phyloP scores from a whole-genome alignment of 2,329 filamentous ascomycete genomes.

The Talaromyces sp. region DNA sequence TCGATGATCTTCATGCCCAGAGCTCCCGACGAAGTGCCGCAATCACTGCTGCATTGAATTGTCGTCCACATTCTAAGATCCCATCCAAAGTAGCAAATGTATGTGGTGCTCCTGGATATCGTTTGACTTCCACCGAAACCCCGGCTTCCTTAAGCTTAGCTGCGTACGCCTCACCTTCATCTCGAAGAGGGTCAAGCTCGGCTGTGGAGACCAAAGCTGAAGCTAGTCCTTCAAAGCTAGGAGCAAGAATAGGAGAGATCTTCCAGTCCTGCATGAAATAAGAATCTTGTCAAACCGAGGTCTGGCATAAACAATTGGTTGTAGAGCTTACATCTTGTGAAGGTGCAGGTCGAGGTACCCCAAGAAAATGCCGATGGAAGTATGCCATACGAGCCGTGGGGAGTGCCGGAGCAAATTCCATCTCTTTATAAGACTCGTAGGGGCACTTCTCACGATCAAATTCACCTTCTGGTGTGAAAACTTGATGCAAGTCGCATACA shows the following conservation, averaged over 20 bases:
- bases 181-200: constrained; percentile 46
- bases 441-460: constrained; percentile 40
- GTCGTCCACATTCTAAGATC: constrained; percentile 33
- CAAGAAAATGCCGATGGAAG: constrained; percentile 44
- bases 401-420: constrained; percentile 40
- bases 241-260: constrained; percentile 45
- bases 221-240: constrained; percentile 39
- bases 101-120: constrained; percentile 40
- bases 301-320: background rate
- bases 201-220: constrained; percentile 45
- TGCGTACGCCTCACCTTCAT: constrained; percentile 45
- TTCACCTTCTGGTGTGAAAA: constrained; percentile 38
- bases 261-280: constrained; percentile 41
- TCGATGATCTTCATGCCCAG: background rate
- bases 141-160: constrained; percentile 41
- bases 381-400: constrained; percentile 43
- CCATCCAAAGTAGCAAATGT: constrained; percentile 33
- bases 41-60: constrained; percentile 34
- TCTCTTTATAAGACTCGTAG: constrained; percentile 44
- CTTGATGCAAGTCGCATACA: constrained; percentile 39
- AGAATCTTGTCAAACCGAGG: constrained; percentile 6
- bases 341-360: constrained; percentile 37
- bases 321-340: constrained; percentile 36
- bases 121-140: constrained; percentile 34
- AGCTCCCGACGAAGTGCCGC: constrained; percentile 31